Percentiles rank a stretch among this genome's conserved stretches.
Conservation (phyloP, 805 yeast species). For the Jamesozyma rosinii region DNA sequence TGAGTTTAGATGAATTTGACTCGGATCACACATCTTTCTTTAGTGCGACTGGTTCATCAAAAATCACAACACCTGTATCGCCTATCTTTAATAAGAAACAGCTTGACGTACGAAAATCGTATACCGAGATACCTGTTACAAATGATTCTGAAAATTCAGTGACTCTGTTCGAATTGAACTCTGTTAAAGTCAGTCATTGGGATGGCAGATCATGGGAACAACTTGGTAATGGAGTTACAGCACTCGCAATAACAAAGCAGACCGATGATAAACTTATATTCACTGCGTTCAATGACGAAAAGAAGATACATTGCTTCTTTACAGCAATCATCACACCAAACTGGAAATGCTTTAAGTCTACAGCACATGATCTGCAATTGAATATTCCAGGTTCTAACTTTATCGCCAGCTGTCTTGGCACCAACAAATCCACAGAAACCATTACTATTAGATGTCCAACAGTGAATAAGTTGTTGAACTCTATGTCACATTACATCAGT, state of each 20-base stretch:
- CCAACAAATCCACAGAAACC: conserved; percentile 5
- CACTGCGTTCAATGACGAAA: conserved; percentile 8
- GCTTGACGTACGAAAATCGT: neutral
- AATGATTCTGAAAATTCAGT: neutral
- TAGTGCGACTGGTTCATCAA: conserved; percentile 2
- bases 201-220: conserved; percentile 17
- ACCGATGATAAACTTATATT: conserved; percentile 8
- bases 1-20: conserved; percentile 8
- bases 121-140: neutral
- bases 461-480: conserved; percentile 15
- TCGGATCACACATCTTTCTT: conserved; percentile 1
- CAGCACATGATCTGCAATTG: conserved; percentile 29
- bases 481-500: conserved; percentile 17
- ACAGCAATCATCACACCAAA: conserved; percentile 11
- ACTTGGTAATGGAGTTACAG: conserved; percentile 7
- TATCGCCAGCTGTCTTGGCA: conserved; percentile 9
- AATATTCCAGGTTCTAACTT: conserved; percentile 12
- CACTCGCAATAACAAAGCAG: conserved; percentile 6
- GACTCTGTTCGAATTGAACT: conserved; percentile 11
- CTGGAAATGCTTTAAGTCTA: conserved; percentile 20
- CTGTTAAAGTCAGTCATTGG: conserved; percentile 21
- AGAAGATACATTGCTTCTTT: conserved; percentile 8
- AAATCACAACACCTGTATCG: neutral
- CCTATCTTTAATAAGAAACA: neutral
- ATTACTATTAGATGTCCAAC: conserved; percentile 19